Evolutionary conservation across 164 flowering plant genomes (phyloP).

Genomic region (Stephania cephalantha): DNA sequence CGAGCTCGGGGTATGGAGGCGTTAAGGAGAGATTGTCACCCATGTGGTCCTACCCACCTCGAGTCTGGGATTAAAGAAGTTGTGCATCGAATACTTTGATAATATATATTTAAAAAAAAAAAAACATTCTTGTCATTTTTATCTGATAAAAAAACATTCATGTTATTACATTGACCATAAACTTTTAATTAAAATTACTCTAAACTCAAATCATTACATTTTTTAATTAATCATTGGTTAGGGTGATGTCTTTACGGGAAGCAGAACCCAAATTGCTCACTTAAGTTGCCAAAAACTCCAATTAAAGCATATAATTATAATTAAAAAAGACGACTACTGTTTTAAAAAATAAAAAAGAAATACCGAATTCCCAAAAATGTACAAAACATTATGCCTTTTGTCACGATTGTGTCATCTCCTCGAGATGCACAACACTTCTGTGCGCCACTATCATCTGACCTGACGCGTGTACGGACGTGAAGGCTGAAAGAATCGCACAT

Average conservation of each 20-base stretch:
- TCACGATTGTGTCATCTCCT: not conserved
- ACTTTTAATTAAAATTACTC: not conserved
- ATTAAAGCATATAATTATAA: too few relatives aligned
- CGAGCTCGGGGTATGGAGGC: too few relatives aligned
- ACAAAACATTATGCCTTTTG: not conserved
- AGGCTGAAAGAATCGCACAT: not conserved
- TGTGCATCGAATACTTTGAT: too few relatives aligned
- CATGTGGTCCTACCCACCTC: too few relatives aligned
- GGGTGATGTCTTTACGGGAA: not conserved
- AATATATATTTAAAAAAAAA: too few relatives aligned
- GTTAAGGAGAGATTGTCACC: too few relatives aligned
- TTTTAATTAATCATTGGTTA: not conserved
- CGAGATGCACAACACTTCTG: not conserved
- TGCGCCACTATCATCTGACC: not conserved
- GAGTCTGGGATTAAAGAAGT: too few relatives aligned
- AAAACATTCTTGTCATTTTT: too few relatives aligned
- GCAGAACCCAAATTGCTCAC: not conserved
- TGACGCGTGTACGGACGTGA: not conserved
- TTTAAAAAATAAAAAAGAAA: too few relatives aligned
- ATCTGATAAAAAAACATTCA: too few relatives aligned
- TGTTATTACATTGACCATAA: not conserved
- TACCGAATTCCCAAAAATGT: not conserved
- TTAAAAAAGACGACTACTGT: too few relatives aligned
- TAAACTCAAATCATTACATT: not conserved
- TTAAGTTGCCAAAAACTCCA: not conserved